These are phyloP conservation scores for Diutina pseudorugosa DNA, from an alignment of 1,139 yeast species.

Conservation along the genomic window DNA sequence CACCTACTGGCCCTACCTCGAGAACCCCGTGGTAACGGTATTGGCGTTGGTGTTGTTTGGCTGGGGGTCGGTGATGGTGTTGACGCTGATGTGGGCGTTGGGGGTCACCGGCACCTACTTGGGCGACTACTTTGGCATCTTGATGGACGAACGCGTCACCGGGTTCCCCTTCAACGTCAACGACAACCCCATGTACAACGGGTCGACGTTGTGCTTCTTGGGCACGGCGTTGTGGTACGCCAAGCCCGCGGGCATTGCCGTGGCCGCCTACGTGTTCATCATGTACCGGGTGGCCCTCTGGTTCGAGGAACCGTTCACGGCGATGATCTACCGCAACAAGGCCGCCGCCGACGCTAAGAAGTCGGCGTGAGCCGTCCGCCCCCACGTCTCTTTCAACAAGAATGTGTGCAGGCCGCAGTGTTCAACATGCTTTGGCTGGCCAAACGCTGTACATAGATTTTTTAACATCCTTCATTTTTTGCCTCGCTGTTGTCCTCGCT, in stretches of 20 bases:
- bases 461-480: too few species aligned
- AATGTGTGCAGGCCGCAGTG: not conserved
- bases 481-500: too few species aligned
- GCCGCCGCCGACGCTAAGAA: not conserved
- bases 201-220: constrained; percentile 77
- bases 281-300: constrained; percentile 77
- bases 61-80: constrained; percentile 68
- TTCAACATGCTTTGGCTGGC: not conserved
- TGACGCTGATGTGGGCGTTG: constrained; percentile 82
- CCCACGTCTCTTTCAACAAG: not conserved
- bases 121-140: constrained; percentile 94
- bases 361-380: not conserved
- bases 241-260: constrained; percentile 76
- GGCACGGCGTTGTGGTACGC: constrained; percentile 86
- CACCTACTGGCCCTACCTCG: constrained; percentile 38
- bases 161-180: constrained; percentile 86
- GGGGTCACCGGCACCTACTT: constrained; percentile 94
- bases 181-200: constrained; percentile 95
- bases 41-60: constrained; percentile 33
- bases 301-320: constrained; percentile 96
- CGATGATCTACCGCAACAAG: constrained; percentile 48
- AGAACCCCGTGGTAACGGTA: constrained; percentile 20
- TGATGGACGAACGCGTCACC: constrained; percentile 85
- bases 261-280: constrained; percentile 58
- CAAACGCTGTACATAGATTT: not conserved